Evolutionary conservation across 768 basidiomycete species (phyloP).

Genomic region (Collybia sordida): DNA sequence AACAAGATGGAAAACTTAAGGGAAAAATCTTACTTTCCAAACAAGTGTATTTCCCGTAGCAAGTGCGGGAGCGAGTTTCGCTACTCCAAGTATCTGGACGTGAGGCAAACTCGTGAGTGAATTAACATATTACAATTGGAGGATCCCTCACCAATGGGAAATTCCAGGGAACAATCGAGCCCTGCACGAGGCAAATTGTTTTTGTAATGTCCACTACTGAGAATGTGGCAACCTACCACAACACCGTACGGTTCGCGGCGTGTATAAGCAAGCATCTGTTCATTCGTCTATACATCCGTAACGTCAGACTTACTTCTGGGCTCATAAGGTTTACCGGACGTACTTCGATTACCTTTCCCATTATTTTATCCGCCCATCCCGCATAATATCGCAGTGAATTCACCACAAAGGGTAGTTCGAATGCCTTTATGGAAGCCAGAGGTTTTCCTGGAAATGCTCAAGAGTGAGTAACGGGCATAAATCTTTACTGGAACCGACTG

Average conservation of each 20-base stretch:
- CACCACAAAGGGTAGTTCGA: conserved; percentile 48
- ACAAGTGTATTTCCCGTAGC: conserved; percentile 57
- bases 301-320: not conserved
- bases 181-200: conserved; percentile 11
- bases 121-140: not conserved
- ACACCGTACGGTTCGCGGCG: conserved; percentile 61
- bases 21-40: conserved; percentile 36
- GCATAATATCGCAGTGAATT: conserved; percentile 63
- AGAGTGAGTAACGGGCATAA: not conserved
- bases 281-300: conserved; percentile 28
- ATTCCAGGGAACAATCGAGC: conserved; percentile 58
- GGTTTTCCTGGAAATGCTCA: conserved; percentile 46
- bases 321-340: not conserved
- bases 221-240: conserved; percentile 20
- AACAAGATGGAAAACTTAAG: not conserved
- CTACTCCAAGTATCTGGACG: conserved; percentile 18
- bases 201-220: not conserved
- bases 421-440: conserved; percentile 42
- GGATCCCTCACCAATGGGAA: conserved; percentile 26
- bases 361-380: conserved; percentile 61
- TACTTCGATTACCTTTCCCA: conserved; percentile 49
- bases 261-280: conserved; percentile 63
- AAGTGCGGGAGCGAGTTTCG: conserved; percentile 27
- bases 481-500: conserved; percentile 8
- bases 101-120: not conserved